Evolutionary conservation across 2,329 filamentous ascomycete species (phyloP), one percentile per base, ranked within the genome.

Genomic region (Calonectria naviculata): DNA sequence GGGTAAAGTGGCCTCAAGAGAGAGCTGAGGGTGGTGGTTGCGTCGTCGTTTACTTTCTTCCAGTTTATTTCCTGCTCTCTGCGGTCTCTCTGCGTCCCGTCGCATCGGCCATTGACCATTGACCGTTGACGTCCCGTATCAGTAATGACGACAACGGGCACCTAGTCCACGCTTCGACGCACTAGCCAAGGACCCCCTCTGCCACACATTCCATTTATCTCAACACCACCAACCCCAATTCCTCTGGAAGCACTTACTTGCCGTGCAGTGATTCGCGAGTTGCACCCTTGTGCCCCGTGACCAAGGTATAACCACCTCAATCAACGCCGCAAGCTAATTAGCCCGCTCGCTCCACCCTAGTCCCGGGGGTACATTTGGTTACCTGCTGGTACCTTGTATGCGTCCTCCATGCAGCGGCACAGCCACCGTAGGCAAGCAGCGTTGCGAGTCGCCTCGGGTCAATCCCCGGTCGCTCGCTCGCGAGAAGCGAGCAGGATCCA

Each of bases 141-240:
- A 58, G 21, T 38, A 26, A 67, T 70, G 68, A 70, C 68, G 68
- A 70, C 68, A 67, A 42, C 41, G 29, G 36, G 19, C 52, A 31
- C 19, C 47, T 49, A 24, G 13, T 21, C 28, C 31, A 70, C 63
- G 34, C 31, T 13, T 58, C 46, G 46, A 56, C 29, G 17, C 31
- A 19, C 68, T 52, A 61, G 28, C 17, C 31, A 29, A 38, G 46
- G 29, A 44, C 31, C 36, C 41, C 42, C 34, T 62, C 58, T 47
- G 46, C 47, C 63, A 62, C 31, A 49, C 38, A 26, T n/a, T 41
- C 42, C 31, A 65, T 38, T 38, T 34, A 64, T 46, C 29, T 42
- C 34, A 47, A 67, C 41, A 60, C 41, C 49, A 61, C 54, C 65
- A 42, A 24, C 58, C 58, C 52, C 7, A 41, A 44, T 44, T 56